Evolutionary conservation across 352 stramenopile genomes (phyloP), one percentile per base, ranked within the genome.

Genomic region (Phytophthora multivora): DNA sequence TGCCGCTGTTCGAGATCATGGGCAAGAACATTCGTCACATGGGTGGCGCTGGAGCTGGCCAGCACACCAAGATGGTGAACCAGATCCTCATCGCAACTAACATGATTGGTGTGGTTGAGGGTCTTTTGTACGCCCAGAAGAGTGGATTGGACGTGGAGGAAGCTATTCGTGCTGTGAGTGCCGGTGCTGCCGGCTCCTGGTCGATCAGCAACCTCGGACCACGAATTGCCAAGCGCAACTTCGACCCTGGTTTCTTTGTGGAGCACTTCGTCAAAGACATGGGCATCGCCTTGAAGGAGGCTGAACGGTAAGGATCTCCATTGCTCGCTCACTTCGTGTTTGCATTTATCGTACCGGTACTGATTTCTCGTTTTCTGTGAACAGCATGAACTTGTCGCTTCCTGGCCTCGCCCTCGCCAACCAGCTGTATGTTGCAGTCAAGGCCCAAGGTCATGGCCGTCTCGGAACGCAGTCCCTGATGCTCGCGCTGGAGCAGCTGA

Each of bases 11-110:
- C 52, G 79, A 92, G 25, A 66, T 96, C 50, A 93, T 97, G 87
- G 90, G 90, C 58, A 95, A 93, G 66, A 97, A 97, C 57, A 92
- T 97, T 26, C 84, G 87, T 28, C 86, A 96, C 73, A 95, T 97
- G 83, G 90, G 90, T 19, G 75, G 74, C 1, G 62, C 88, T 10
- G 90, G 88, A 5, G 86, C 86, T 25, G 90, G 90, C 4, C 88
- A 97, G 59, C 82, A 95, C 71, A 96, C 90, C 46, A 97, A 97
- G 77, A 96, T 96, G 86, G 88, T 97, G 25, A 97, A 97, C 73
- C 90, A 97, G 62, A 91, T 94, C 55, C 63, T 93, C 50, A 95
- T 95, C 40, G 80, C 86, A n/a, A 92, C 83, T 48, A 93, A 93
- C 64, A 95, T 95, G 86, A 94, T 97, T 55, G 90, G 89, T 36